These are phyloP conservation scores for Colletotrichum filicis DNA, from an alignment of 2,329 filamentous ascomycete species.

Conservation along the genomic window DNA sequence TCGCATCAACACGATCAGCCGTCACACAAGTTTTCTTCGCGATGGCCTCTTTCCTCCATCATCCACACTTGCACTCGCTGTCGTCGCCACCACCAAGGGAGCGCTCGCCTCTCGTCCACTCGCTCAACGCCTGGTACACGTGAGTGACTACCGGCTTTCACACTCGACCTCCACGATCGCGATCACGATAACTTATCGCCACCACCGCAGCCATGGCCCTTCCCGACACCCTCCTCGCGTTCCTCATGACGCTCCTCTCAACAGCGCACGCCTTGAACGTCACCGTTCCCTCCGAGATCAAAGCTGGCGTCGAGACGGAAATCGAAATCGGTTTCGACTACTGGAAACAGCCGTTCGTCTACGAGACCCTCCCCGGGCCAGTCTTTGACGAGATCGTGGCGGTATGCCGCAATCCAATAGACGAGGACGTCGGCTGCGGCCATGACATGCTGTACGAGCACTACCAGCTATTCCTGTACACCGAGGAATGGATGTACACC, in stretches of 20 bases:
- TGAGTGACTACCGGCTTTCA: not conserved
- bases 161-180: not conserved
- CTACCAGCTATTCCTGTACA: slow-evolving; percentile 18
- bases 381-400: not conserved
- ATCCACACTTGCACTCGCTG: not conserved
- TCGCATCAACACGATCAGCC: not conserved
- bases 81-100: not conserved
- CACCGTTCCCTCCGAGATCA: not conserved
- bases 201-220: not conserved
- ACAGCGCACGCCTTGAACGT: slow-evolving; percentile 3
- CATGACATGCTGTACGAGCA: slow-evolving; percentile 17
- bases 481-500: slow-evolving; percentile 1
- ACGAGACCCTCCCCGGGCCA: not conserved
- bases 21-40: not conserved
- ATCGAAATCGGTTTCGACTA: slow-evolving; percentile 23
- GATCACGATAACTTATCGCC: not conserved
- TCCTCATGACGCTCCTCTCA: not conserved
- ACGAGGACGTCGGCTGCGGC: slow-evolving; percentile 4
- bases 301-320: slow-evolving; percentile 18
- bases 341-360: slow-evolving; percentile 22
- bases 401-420: slow-evolving; percentile 14
- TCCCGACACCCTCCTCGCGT: not conserved
- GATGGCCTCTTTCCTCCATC: not conserved
- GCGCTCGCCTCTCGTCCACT: not conserved
- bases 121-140: not conserved